Conservation (phyloP, 2,329 filamentous ascomycete species). For the Penicillium sp. region DNA sequence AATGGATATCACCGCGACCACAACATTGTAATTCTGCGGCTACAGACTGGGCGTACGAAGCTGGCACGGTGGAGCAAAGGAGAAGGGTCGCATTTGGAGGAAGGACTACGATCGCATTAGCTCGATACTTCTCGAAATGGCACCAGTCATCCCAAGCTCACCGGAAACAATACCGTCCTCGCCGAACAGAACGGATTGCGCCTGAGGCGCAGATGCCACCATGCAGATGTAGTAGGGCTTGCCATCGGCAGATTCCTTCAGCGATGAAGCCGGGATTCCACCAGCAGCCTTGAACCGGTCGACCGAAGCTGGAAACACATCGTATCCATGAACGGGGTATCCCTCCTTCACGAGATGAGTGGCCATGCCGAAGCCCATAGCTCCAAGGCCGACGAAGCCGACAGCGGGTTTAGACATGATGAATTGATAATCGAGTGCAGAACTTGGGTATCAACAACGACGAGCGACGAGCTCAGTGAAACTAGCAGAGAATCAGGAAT, state of each 20-base stretch:
- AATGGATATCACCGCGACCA: conserved; percentile 60
- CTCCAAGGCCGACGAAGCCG: conserved; percentile 72
- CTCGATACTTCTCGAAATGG: neutral
- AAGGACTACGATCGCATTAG: conserved; percentile 36
- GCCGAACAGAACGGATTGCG: conserved; percentile 63
- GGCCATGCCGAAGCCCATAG: conserved; percentile 82
- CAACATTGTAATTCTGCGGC: conserved; percentile 54
- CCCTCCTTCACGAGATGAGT: conserved; percentile 67
- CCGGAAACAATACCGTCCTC: conserved; percentile 48
- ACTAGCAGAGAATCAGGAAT: neutral
- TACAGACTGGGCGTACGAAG: conserved; percentile 62
- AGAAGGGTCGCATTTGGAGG: conserved; percentile 60
- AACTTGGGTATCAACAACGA: neutral
- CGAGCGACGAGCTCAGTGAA: neutral
- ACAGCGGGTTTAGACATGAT: conserved; percentile 51
- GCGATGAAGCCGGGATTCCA: conserved; percentile 58
- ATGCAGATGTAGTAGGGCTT: conserved; percentile 67
- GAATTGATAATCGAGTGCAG: neutral
- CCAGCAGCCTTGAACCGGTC: conserved; percentile 64
- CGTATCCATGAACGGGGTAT: conserved; percentile 67
- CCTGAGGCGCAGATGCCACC: conserved; percentile 72
- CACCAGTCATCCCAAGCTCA: neutral
- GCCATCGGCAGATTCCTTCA: conserved; percentile 59
- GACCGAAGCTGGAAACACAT: conserved; percentile 66
- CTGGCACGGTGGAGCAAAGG: conserved; percentile 69